These are phyloP conservation scores for Entomophthora muscae DNA, from an alignment of 371 early-diverging fungal species.

Conservation along the genomic window DNA sequence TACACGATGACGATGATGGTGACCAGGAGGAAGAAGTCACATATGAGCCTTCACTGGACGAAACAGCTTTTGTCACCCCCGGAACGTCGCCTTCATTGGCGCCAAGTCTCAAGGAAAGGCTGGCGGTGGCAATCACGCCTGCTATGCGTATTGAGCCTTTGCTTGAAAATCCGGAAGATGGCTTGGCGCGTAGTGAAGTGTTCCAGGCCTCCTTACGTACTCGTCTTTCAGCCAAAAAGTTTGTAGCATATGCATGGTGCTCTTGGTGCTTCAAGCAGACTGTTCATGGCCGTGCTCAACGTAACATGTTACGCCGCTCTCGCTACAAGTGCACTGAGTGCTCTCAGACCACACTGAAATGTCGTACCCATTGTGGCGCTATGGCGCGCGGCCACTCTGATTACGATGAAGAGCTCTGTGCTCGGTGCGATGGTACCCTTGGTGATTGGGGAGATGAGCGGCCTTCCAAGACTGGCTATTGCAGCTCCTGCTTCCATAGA, in stretches of 20 bases:
- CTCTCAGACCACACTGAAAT: slow-evolving; percentile 2
- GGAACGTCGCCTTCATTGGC: neutral
- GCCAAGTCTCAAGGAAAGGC: neutral
- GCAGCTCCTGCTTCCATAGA: neutral
- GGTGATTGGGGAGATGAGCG: neutral
- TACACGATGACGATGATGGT: neutral
- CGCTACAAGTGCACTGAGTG: slow-evolving; percentile 3
- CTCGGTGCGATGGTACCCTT: slow-evolving; percentile 1
- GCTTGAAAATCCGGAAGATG: neutral
- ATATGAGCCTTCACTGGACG: neutral
- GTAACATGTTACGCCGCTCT: neutral
- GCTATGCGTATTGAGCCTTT: neutral
- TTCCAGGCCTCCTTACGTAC: neutral
- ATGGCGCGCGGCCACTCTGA: slow-evolving; percentile 4
- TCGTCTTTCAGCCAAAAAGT: neutral
- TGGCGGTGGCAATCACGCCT: neutral
- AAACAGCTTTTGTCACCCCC: neutral
- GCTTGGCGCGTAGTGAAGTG: neutral
- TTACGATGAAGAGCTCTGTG: slow-evolving; percentile 5
- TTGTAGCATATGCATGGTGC: slow-evolving; percentile 3
- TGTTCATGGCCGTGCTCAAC: neutral
- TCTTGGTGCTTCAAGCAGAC: slow-evolving; percentile 4
- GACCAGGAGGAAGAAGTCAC: neutral
- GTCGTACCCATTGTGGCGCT: neutral
- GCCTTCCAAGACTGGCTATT: neutral